A percentile compares a stretch with the other conserved stretches of the same genome.
Conservation (phyloP, 176 grass and related monocot species). For the Pontederia crassipes region DNA sequence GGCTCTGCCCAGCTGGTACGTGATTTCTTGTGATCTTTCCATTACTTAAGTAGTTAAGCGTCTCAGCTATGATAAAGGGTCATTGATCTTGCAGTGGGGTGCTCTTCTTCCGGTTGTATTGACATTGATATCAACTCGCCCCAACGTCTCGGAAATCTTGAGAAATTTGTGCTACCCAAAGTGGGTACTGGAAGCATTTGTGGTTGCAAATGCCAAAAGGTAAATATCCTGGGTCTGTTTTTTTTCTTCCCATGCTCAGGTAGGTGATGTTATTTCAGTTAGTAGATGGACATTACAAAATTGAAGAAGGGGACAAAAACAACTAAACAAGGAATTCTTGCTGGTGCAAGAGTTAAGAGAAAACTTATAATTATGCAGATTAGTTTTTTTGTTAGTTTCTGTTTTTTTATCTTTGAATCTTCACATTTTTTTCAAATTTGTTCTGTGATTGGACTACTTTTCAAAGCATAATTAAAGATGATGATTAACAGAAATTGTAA, state of each 20-base stretch:
- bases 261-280: too few species aligned
- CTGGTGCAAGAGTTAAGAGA: too few species aligned
- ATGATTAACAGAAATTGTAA: too few species aligned
- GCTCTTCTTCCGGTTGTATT: constrained; percentile 64
- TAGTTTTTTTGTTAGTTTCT: too few species aligned
- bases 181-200: constrained; percentile 61
- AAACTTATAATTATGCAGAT: too few species aligned
- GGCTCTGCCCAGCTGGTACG: constrained; percentile 68
- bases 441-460: too few species aligned
- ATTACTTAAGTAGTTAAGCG: not conserved
- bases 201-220: constrained; percentile 49
- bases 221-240: not conserved
- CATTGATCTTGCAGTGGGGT: constrained; percentile 38
- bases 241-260: not conserved
- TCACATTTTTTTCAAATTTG: too few species aligned
- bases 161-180: constrained; percentile 47
- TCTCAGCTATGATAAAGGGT: not conserved
- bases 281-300: too few species aligned
- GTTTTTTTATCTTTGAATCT: too few species aligned
- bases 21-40: constrained; percentile 12
- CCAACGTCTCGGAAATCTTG: constrained; percentile 24
- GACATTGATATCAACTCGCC: constrained; percentile 37
- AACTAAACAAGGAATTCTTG: too few species aligned
- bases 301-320: too few species aligned
- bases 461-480: too few species aligned